phyloP scores from a whole-genome alignment of 495 filamentous ascomycete genomes.

The Trypethelium eluteriae region DNA sequence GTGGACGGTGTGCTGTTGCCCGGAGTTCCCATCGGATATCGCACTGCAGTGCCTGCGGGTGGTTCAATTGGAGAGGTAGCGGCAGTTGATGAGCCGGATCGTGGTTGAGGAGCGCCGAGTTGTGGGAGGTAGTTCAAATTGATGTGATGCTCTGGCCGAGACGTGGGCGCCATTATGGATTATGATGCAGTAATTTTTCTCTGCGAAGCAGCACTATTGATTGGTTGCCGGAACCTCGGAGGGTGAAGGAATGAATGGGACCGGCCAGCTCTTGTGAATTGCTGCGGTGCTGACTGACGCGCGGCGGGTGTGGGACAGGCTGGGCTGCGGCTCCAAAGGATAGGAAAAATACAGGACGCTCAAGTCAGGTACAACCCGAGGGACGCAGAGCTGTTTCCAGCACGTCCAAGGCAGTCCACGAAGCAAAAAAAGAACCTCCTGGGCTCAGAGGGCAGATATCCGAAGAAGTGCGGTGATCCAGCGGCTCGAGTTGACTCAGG shows the following conservation, averaged over 20 bases:
- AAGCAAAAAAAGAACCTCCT: constrained; percentile 7
- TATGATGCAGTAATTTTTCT: constrained; percentile 40
- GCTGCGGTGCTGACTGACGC: constrained; percentile 12
- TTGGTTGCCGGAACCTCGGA: constrained; percentile 31
- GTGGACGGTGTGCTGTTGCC: constrained; percentile 56
- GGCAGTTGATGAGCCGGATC: constrained; percentile 78
- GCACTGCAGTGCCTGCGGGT: constrained; percentile 55
- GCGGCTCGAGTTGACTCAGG: constrained; percentile 8
- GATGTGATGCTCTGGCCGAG: constrained; percentile 60
- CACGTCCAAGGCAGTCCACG: constrained; percentile 7
- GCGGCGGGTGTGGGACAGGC: constrained; percentile 5
- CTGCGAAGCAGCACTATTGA: constrained; percentile 21
- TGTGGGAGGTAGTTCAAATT: constrained; percentile 66
- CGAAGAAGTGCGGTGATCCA: not conserved
- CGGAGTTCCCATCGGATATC: constrained; percentile 68
- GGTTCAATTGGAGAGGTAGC: constrained; percentile 82
- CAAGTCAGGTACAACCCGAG: not conserved
- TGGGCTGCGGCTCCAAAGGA: constrained; percentile 1
- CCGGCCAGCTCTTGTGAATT: not conserved
- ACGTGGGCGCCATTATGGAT: constrained; percentile 87
- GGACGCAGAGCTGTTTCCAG: constrained; percentile 2
- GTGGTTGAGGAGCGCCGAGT: constrained; percentile 51
- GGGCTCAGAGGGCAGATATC: constrained; percentile 2
- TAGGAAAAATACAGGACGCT: constrained; percentile 4
- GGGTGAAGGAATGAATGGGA: constrained; percentile 15